Evolutionary conservation across 1,284 basidiomycete species (phyloP).

Genomic region (Hymenochaete sp.): DNA sequence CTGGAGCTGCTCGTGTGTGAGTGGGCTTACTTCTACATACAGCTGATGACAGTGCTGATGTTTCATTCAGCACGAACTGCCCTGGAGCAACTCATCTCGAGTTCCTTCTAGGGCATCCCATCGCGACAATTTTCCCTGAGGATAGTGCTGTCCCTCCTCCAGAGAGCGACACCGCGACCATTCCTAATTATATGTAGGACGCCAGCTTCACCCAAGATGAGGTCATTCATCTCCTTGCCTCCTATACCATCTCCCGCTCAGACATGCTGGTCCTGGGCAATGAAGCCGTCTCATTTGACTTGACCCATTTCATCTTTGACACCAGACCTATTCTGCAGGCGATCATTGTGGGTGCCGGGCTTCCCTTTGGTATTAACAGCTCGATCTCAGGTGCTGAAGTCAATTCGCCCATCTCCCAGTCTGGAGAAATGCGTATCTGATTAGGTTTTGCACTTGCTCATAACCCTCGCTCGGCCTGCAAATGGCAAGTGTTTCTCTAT

Average conservation of each 20-base stretch:
- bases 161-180: constrained; percentile 24
- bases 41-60: too few species aligned
- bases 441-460: constrained; percentile 17
- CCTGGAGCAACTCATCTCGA: constrained; percentile 25
- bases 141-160: constrained; percentile 23
- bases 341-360: constrained; percentile 17
- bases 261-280: constrained; percentile 17
- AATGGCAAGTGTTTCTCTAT: too few species aligned
- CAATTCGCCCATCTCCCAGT: constrained; percentile 7
- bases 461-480: constrained; percentile 17
- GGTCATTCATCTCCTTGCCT: constrained; percentile 25
- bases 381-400: constrained; percentile 12
- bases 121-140: constrained; percentile 23
- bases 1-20: constrained; percentile 23
- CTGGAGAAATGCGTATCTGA: constrained; percentile 14
- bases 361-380: constrained; percentile 14
- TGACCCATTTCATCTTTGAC: constrained; percentile 21
- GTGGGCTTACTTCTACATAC: too few species aligned
- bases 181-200: constrained; percentile 22
- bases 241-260: constrained; percentile 18
- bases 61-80: constrained; percentile 24
- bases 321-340: constrained; percentile 19
- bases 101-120: constrained; percentile 22
- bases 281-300: constrained; percentile 19
- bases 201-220: constrained; percentile 25